Evolutionary conservation across 2,329 filamentous ascomycete genomes (phyloP), one percentile per base, ranked within the genome.

Genomic region (Tolypocladium tropicale): DNA sequence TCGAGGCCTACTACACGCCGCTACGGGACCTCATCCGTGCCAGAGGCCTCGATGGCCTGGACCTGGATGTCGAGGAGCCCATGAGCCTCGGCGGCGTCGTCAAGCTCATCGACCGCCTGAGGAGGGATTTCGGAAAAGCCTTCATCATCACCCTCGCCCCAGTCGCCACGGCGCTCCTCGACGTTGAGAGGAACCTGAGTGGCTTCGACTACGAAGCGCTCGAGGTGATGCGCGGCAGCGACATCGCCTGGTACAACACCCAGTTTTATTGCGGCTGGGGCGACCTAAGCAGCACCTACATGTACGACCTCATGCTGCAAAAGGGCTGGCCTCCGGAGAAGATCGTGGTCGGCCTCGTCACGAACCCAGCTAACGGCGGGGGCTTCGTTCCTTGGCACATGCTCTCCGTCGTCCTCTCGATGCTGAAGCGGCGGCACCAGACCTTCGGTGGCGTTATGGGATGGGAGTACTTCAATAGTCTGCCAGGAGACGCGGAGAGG

Each of bases 211-310:
- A 96, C 70, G 78, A 83, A 49, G 76, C 84, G 12, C 78, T 96
- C 2, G 90, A 95, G 67, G 76, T 79, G 12, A 78, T 82, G 69
- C 77, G 82, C 6, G 85, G 86, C 1, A 71, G 70, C 18, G 79
- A 86, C 48, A 88, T 96, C 32, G 78, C 79, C 3, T 96, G 90
- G 83, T 96, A 96, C 70, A 96, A 96, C 67, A 79, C 86, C 6
- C 92, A 96, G 67, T 95, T 96, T 71, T 96, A 96, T 77, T 94
- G 89, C 66, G 90, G 90, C 2, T 96, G 90, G 85, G 90, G 90
- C 10, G 76, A 78, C 61, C 72, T 78, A 58, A 69, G 64, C 50
- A 75, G 65, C 32, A 71, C 78, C 0, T 55, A 67, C 43, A 74
- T 76, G 67, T 84, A 80, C 65, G 75, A 81, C 55, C 62, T 69